Percentiles rank a stretch among this genome's conserved stretches.
Evolutionary conservation across 1,284 basidiomycete species (phyloP).

Genomic region (Microbotryomycetes sp.): DNA sequence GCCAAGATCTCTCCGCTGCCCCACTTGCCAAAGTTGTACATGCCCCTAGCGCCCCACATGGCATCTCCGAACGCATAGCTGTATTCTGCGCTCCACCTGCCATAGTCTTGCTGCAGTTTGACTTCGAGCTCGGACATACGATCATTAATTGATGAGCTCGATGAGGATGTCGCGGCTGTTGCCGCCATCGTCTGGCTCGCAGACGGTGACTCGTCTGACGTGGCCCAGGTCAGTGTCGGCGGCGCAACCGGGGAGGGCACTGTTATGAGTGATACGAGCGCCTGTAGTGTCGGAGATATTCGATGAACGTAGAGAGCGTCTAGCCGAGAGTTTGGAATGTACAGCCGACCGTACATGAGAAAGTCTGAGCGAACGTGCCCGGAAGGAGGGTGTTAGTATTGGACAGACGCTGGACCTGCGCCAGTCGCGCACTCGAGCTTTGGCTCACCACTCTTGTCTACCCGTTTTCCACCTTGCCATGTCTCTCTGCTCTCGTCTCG

Average conservation of each 20-base stretch:
- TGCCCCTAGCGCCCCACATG: slow-evolving; percentile 81
- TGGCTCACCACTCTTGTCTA: slow-evolving; percentile 64
- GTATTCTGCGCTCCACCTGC: slow-evolving; percentile 88
- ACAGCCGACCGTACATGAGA: slow-evolving; percentile 83
- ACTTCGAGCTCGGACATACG: slow-evolving; percentile 68
- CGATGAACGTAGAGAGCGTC: slow-evolving; percentile 84
- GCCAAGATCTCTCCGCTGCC: slow-evolving; percentile 14
- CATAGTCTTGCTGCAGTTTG: slow-evolving; percentile 83
- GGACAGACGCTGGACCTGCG: no score
- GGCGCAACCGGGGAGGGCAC: slow-evolving; percentile 33
- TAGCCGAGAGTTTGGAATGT: slow-evolving; percentile 77
- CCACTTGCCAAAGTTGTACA: slow-evolving; percentile 82
- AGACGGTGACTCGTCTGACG: slow-evolving; percentile 33
- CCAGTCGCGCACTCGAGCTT: slow-evolving; percentile 35
- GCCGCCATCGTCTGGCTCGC: slow-evolving; percentile 8
- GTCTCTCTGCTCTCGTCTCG: slow-evolving; percentile 55
- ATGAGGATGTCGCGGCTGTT: slow-evolving; percentile 33
- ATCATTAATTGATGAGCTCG: slow-evolving; percentile 32
- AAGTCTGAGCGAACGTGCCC: slow-evolving; percentile 53
- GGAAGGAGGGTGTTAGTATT: not conserved
- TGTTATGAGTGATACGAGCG: slow-evolving; percentile 48
- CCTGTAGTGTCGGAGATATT: slow-evolving; percentile 48
- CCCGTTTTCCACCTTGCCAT: slow-evolving; percentile 66
- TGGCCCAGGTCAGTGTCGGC: slow-evolving; percentile 48
- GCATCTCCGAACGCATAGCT: slow-evolving; percentile 88